Base-by-base conservation (phyloP, 768 basidiomycete species). In the Cubamyces sp. region DNA sequence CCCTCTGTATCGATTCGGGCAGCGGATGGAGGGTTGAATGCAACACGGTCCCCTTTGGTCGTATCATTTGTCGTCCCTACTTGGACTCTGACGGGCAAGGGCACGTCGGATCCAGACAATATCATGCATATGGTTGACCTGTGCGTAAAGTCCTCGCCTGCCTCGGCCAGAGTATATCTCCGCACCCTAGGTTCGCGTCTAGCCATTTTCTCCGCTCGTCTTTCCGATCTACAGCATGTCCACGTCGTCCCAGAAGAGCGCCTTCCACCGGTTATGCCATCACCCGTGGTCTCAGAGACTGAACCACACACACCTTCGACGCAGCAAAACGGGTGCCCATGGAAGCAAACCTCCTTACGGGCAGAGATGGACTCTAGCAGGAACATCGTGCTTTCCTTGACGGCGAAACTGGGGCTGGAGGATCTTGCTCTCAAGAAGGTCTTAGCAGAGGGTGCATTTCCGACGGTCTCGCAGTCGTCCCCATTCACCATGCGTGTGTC, bases 401-500 rank as follows among this genome's bases (percentile, higher is more conserved):
- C 62, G 3, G 39, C 49, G 5, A 43, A 60, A 23, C 40, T 68
- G 7, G 21, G 21, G 21, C 54, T 72, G 39, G 50, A 63, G 1
- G 57, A 55, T 34, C 14, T 26, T 5, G 47, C 54, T 5, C 59
- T 57, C 3, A 58, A 56, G 37, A 23, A 7, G 15, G 4, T 54
- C 6, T 62, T 71, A 15, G 48, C 63, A 28, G n/a, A 28, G 15
- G 62, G 64, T 8, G 54, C 65, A 16, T 46, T 30, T 15, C 68
- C 68, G 9, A 30, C 19, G 18, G 52, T 60, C 47, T 39, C 18
- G 21, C 75, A 78, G 53, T 39, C 68, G 3, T 74, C 76, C 1
- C 71, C 77, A 18, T 74, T 62, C 55, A 67, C 61, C 7, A 71
- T 80, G 55, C 57, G 66, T 16, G 66, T 78, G 11, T 60, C 64